Base-by-base conservation (phyloP, 352 stramenopile genomes). In the Pythium utonaiense region DNA sequence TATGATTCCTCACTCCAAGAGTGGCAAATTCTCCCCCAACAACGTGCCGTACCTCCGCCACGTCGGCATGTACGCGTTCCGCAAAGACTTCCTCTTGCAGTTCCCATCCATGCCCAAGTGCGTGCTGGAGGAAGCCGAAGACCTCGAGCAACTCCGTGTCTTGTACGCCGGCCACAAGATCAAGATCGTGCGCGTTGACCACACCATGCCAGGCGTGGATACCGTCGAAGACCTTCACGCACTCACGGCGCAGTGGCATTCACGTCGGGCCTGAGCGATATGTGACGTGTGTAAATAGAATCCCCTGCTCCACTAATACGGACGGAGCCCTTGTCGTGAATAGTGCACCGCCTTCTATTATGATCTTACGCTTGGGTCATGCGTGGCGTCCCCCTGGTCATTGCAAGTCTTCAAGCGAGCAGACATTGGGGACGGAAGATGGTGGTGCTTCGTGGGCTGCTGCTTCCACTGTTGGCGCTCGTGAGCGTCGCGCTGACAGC, bases 111-210 rank as follows among this genome's bases (percentile, higher is more conserved):
- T 95, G 53, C 71, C 73, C 28, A 48, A 52, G 19, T 90, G 76
- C 17, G 31, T 66, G 6, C 69, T 93, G 3, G 82, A 93, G 60
- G 58, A 75, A 13, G 69, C 60, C 40, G 84, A 95, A 64, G 86
- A 93, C 57, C 77, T 95, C 19, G 83, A 95, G 71, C 83, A 95
- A 40, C 64, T 95, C 8, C 82, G 86, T n/a, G 80, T 92, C 47
- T 67, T 95, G n/a, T 89, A 80, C 21, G 77, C 80, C 24, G 86
- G 86, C 0, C 71, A 88, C 66, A 77, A 73, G 49, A 94, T 94
- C 66, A 77, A 80, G 48, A 60, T 92, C 38, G 75, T 90, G 5
- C 53, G 70, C 31, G 83, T 95, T 8, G 70, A 81, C 16, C 74
- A 66, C 25, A 88, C 81, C 10, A 55, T 88, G 30, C 80, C 78